Base-by-base conservation (phyloP, 1,284 basidiomycete genomes). In the Marasmius oreades region DNA sequence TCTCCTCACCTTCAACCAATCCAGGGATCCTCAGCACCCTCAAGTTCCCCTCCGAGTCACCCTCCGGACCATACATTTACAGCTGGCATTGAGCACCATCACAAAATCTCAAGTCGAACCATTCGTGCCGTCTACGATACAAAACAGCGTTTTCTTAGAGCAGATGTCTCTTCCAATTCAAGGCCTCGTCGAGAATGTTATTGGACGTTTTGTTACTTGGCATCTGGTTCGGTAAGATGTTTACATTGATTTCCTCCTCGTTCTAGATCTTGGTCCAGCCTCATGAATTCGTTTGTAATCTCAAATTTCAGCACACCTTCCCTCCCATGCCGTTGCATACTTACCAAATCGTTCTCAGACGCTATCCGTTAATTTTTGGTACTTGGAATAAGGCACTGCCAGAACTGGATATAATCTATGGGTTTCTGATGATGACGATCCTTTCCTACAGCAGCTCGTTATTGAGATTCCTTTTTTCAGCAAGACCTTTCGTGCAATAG, bases 361-460 rank as follows among this genome's bases (percentile, higher is more conserved):
- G 83, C 2, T 90, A 90, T 70, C 88, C 88, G 16, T 72, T 89
- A 23, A 80, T 90, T 55, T 91, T 91, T 67, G 89, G 89, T 2
- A 67, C 74, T 28, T 84, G 82, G 81, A 75, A 77, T 63, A 75
- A 79, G 73, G 87, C 86, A 68, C 16, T 31, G 5, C 23, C 28
- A 14, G 42, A 8, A 26, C 14, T 5, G 5, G 52, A n/a, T 14
- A 36, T n/a, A 4, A 20, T 10, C 28, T 31, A 4, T 31, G 10
- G 4, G 28, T 31, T 31, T 4, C 28, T 31, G 28, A 31, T 31
- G 10, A 31, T 31, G 28, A 31, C 45, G n/a, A n/a, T n/a, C n/a
- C 57, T 31, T 45, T 24, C 16, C 56, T 44, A 24, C 66, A 90
- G 87, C 82, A 79, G 73, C 72, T 86, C 34, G 77, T 80, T 59